Base-by-base conservation (phyloP, 331 rosid species). In the Cucumis variabilis region DNA sequence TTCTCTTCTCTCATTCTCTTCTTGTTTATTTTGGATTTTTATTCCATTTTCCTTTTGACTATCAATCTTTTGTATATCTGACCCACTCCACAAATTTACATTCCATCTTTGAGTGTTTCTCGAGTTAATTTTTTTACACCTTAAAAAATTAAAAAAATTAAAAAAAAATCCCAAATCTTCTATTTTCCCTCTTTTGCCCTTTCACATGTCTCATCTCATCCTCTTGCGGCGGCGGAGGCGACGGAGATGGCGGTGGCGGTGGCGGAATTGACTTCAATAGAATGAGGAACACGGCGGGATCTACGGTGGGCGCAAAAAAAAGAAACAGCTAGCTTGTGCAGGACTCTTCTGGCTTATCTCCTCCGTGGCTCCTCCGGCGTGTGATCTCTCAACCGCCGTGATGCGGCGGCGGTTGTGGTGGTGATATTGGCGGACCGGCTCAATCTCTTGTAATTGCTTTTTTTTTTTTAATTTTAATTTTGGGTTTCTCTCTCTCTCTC, bases 341-440 rank as follows among this genome's bases (percentile, higher is more conserved):
- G 27, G 27, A 73, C 79, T 37, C 79, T 73, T 73, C 53, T 73
- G 55, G 79, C 53, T 73, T 73, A 37, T 73, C 79, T 37, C 79
- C 53, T 37, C 82, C 82, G 82, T 75, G 69, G 28, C 27, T 81
- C 48, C 44, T 80, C 51, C 70, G 27, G 51, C 50, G 71, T 82
- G 28, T 37, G 58, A 82, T 82, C 60, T 60, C 28, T 78, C 27
- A 44, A 62, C 86, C 86, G 41, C 86, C 86, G 62, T 62, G 37
- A 9, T 37, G 44, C 21, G 75, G 62, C 62, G 86, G 86, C 16
- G 16, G 41, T 83, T n/a, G n/a, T 65, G 86, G 75, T 65, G 75
- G 86, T 83, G 86, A 65, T 83, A 65, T 83, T 83, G 75, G 86
- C 86, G 60, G 75, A 83, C 75, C 75, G 86, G 86, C 86, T 83